Evolutionary conservation across 441 rosid genomes (phyloP), one percentile per base, ranked within the genome.

Genomic region (Brassica balearica): DNA sequence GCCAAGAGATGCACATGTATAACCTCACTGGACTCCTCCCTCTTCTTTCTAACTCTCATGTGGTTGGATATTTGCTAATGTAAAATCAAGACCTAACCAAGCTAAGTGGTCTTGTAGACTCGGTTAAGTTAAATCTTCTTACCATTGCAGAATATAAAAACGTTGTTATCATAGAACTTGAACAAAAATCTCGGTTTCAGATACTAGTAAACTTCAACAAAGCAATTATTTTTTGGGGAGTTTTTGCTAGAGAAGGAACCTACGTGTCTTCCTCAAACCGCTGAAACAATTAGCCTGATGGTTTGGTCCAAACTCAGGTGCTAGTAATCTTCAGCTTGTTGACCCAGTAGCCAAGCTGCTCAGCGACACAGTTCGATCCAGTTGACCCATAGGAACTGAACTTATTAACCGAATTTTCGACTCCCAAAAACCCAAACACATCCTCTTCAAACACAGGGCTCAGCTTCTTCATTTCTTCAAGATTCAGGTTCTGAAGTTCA

Each of bases 321-420:
- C 11, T 65, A 22, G 80, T 59, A 36, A 78, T 66, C 77, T 88
- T 84, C 46, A 93, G 93, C 86, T 87, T 90, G 11, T 77, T 62
- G 58, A 84, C 83, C 99, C 99, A 96, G 79, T 81, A 83, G 58
- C 86, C 80, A 7, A 96, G 85, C 70, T 96, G 97, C 58, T 66
- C 75, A 1, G 92, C 82, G 5, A 96, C 99, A 20, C 93, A 86
- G 22, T 79, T 87, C 0, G 88, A 87, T 2, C 98, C 99, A 0
- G 98, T 91, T 2, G 99, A 96, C 29, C 99, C 99, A 20, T 85
- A 96, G 0, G 99, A 96, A 73, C 86, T 12, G 87, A 96, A 96
- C 68, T 96, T 96, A 73, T 85, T 88, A 12, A 96, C 81, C 8
- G 99, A 86, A 81, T 96, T 96, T 65, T 92, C 93, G 0, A 93